Evolutionary conservation across 768 basidiomycete genomes (phyloP).

Genomic region (Boletus barrowsii): DNA sequence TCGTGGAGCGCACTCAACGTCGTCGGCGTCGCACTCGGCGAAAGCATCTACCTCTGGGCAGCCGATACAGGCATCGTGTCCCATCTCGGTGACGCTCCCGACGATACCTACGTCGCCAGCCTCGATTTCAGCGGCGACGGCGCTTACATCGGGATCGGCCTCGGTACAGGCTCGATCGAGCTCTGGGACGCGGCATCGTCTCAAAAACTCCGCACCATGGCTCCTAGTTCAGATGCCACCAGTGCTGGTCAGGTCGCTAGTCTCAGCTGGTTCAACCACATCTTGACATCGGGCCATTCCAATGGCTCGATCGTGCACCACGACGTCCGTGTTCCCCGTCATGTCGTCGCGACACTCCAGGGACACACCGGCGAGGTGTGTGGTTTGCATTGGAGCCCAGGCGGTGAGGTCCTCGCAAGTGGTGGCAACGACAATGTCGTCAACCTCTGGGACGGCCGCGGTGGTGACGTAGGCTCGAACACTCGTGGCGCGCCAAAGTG

Average conservation of each 20-base stretch:
- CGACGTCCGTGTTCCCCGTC: conserved; percentile 83
- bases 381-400: conserved; percentile 83
- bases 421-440: conserved; percentile 98
- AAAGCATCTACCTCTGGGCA: conserved; percentile 89
- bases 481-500: conserved; percentile 70
- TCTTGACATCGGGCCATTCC: conserved; percentile 83
- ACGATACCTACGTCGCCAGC: conserved; percentile 71
- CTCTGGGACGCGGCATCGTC: conserved; percentile 89
- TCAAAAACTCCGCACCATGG: conserved; percentile 88
- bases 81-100: conserved; percentile 71
- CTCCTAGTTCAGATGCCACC: conserved; percentile 30
- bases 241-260: conserved; percentile 67
- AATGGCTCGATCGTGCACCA: conserved; percentile 97
- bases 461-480: conserved; percentile 48
- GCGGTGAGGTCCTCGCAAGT: conserved; percentile 88
- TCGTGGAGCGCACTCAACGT: conserved; percentile 86
- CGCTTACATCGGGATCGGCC: conserved; percentile 76
- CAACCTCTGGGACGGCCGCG: conserved; percentile 92
- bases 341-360: conserved; percentile 86
- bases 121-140: conserved; percentile 81
- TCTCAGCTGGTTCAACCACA: conserved; percentile 83
- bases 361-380: conserved; percentile 95
- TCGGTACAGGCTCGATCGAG: conserved; percentile 82
- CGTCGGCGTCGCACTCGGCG: conserved; percentile 86
- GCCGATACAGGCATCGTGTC: conserved; percentile 86